Base-by-base conservation (phyloP, 768 basidiomycete species). In the Suillus weaverae region DNA sequence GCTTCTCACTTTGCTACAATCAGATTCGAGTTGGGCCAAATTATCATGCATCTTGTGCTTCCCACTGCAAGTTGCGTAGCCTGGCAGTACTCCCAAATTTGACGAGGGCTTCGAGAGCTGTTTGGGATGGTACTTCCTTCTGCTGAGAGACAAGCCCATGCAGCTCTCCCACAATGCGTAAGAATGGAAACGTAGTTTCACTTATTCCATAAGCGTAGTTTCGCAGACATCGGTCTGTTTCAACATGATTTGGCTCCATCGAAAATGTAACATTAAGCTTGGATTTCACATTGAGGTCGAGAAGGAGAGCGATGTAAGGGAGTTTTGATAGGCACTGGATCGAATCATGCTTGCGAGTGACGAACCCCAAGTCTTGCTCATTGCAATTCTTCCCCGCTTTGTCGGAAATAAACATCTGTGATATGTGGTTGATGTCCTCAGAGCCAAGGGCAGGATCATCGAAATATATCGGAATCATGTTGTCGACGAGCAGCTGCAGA, bases 331-430 rank as follows among this genome's bases (percentile, higher is more conserved):
- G 26, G 20, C 32, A 53, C 3, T 46, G 1, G 32, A 50, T 53
- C 20, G 30, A 50, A n/a, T 11, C 7, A 20, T 62, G 9, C 14
- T 8, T 26, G 50, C 43, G 61, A 2, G 32, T 41, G 48, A 62
- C 50, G 32, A 5, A 4, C 4, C 1, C 30, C 46, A 53, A 62
- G 8, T 30, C 26, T 18, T 7, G n/a, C 18, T 35, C 8, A 38
- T 18, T 26, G 39, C 0, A 8, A 36, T 41, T 4, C 38, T 60
- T 35, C 5, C 59, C 59, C 22, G 56, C 62, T 43, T 67, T 64
- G 62, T 66, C 69, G 8, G 70, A 70, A 44, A 73, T 65, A 41
- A 73, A 68, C 0, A 67, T 66, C 7, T 68, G 68, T 2, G 67
- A 70, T 38, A 64, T 35, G 7, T 5, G 16, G 5, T 26, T 46